These are phyloP conservation scores for Salix exigua DNA, from an alignment of 345 rosid genomes.

Conservation along the genomic window DNA sequence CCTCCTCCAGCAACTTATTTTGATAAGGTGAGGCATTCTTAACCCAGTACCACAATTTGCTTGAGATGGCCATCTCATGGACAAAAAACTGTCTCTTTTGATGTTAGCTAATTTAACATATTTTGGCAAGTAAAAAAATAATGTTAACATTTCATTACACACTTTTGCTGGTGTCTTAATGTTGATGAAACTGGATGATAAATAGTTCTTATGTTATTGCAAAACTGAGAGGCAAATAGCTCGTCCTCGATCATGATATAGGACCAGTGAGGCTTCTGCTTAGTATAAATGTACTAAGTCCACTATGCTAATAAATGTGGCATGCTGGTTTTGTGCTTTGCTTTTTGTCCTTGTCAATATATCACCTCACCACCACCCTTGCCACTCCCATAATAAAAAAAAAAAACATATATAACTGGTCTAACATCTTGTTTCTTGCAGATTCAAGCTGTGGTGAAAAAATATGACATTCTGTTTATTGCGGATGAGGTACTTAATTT, in stretches of 20 bases:
- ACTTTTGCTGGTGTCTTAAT: neutral
- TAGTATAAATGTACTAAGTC: neutral
- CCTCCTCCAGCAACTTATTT: constrained; percentile 94
- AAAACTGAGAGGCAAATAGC: neutral
- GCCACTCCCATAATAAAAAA: neutral
- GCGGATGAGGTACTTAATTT: constrained; percentile 75
- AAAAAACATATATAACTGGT: neutral
- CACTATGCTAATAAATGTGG: neutral
- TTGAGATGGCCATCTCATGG: neutral
- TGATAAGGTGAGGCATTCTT: constrained; percentile 58
- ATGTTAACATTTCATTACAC: neutral
- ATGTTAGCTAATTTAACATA: neutral
- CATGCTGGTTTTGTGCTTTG: neutral
- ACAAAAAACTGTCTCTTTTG: neutral
- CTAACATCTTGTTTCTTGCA: constrained; percentile 25
- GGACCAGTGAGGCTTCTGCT: neutral
- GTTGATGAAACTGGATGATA: neutral
- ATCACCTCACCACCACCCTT: neutral
- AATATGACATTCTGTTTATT: constrained; percentile 79
- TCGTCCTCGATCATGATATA: neutral
- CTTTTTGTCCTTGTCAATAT: too few species aligned
- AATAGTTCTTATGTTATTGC: neutral
- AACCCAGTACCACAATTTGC: neutral
- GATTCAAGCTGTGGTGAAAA: constrained; percentile 90
- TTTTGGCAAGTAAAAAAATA: neutral